Conservation (phyloP, 768 basidiomycete genomes). For the Macrolepiota dolichaula region DNA sequence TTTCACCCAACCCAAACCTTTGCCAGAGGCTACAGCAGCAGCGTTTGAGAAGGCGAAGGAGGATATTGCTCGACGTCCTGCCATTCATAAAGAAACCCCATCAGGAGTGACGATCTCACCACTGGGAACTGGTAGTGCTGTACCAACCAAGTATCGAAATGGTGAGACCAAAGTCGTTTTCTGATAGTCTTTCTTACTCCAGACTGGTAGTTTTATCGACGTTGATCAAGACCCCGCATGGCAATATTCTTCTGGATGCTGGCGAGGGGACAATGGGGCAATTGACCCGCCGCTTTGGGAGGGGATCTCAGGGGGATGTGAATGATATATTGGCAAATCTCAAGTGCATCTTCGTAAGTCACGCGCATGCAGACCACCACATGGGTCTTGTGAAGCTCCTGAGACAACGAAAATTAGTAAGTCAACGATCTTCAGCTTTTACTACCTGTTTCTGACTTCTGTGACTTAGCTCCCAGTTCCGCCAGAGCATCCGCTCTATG, state of each 20-base stretch:
- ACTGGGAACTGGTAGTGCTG: slow-evolving; percentile 85
- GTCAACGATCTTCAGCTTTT: not conserved
- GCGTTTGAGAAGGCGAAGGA: slow-evolving; percentile 38
- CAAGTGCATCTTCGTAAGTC: slow-evolving; percentile 82
- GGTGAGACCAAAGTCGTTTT: slow-evolving; percentile 38
- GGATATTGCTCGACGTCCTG: slow-evolving; percentile 22
- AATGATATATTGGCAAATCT: slow-evolving; percentile 65
- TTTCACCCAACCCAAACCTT: slow-evolving; percentile 20
- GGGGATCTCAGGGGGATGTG: slow-evolving; percentile 34
- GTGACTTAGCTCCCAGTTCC: slow-evolving; percentile 57
- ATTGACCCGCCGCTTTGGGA: slow-evolving; percentile 73
- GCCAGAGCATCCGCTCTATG: slow-evolving; percentile 60
- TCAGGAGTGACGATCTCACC: slow-evolving; percentile 57
- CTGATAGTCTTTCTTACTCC: not conserved
- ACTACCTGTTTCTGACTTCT: not conserved
- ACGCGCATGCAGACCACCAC: slow-evolving; percentile 93
- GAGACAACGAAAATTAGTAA: slow-evolving; percentile 63
- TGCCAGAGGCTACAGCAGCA: slow-evolving; percentile 27
- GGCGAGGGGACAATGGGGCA: slow-evolving; percentile 96
- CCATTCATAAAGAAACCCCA: slow-evolving; percentile 7
- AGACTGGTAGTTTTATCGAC: slow-evolving; percentile 62
- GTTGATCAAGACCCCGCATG: slow-evolving; percentile 71
- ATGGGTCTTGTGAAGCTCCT: slow-evolving; percentile 76
- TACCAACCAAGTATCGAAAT: slow-evolving; percentile 86
- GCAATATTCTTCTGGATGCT: slow-evolving; percentile 78